These are phyloP conservation scores for Didymella exigua DNA, from an alignment of 2,329 filamentous ascomycete genomes.

Conservation along the genomic window DNA sequence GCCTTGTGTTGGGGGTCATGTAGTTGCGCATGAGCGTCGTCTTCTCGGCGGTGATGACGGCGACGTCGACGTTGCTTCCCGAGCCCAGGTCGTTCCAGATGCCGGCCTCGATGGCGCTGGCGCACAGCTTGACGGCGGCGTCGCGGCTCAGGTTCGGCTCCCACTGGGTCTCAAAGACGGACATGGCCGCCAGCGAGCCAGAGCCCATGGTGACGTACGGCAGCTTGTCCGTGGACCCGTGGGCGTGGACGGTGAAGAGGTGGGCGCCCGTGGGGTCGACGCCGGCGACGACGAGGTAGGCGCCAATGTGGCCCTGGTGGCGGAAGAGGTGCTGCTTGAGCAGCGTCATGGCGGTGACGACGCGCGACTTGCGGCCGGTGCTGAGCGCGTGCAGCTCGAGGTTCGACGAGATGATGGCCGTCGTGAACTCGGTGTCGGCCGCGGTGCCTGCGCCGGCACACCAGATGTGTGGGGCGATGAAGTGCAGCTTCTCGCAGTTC, in stretches of 20 bases:
- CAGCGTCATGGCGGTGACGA: conserved; percentile 99
- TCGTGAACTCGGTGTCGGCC: conserved; percentile 98
- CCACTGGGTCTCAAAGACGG: conserved; percentile 97
- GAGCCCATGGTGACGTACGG: conserved; percentile 99
- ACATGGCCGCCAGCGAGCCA: conserved; percentile 95
- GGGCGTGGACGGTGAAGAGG: conserved; percentile 97
- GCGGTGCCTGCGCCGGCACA: conserved; percentile 97
- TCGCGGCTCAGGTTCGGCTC: conserved; percentile 76
- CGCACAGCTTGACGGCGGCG: conserved; percentile 80
- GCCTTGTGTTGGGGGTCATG: conserved; percentile 90
- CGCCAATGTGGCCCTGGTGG: conserved; percentile 96
- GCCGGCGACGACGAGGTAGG: conserved; percentile 95
- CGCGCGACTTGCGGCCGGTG: conserved; percentile 93
- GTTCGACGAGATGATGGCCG: conserved; percentile 96
- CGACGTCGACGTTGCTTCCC: conserved; percentile 96
- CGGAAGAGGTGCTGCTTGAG: conserved; percentile 99
- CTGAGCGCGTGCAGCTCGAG: conserved; percentile 96
- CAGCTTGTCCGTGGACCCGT: conserved; percentile 97
- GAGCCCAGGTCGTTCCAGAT: conserved; percentile 99
- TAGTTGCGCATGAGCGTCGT: conserved; percentile 92
- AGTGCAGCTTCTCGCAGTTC: conserved; percentile 99
- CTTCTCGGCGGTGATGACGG: conserved; percentile 93
- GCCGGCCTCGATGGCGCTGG: conserved; percentile 90
- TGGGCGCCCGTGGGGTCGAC: conserved; percentile 94
- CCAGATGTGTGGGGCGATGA: conserved; percentile 98